Percentiles rank a stretch among this genome's conserved stretches.
phyloP scores from a whole-genome alignment of 2,329 filamentous ascomycete genomes.

The Lasiodiplodia theobromae region DNA sequence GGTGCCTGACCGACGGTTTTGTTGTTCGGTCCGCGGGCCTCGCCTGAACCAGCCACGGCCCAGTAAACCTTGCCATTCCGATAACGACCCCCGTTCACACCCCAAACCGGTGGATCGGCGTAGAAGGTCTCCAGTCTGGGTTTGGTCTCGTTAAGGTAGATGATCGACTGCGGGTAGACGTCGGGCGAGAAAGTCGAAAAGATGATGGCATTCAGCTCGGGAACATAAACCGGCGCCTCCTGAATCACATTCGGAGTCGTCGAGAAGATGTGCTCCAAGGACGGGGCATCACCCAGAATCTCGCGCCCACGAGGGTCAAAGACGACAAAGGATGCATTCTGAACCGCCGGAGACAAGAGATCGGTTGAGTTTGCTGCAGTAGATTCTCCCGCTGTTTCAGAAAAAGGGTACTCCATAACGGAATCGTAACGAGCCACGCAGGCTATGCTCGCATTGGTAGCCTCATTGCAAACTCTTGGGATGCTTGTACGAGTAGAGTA shows the following conservation, averaged over 20 bases:
- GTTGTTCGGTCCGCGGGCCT: neutral
- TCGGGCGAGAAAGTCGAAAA: slow-evolving; percentile 18
- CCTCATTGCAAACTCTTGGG: neutral
- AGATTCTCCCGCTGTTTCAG: neutral
- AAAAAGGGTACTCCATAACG: slow-evolving; percentile 1
- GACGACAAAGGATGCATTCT: slow-evolving; percentile 35
- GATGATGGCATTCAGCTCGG: slow-evolving; percentile 27
- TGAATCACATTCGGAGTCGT: slow-evolving; percentile 13
- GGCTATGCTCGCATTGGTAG: neutral
- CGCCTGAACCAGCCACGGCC: neutral
- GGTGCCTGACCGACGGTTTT: neutral
- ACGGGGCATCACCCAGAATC: slow-evolving; percentile 35
- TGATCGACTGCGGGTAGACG: slow-evolving; percentile 9
- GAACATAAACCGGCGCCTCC: slow-evolving; percentile 32
- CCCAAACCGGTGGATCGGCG: slow-evolving; percentile 1
- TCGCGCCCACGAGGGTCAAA: slow-evolving; percentile 36
- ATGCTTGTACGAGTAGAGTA: neutral
- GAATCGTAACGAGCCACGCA: slow-evolving; percentile 6
- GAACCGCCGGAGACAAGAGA: neutral
- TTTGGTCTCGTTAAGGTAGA: slow-evolving; percentile 3
- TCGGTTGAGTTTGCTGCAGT: neutral
- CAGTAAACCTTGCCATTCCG: slow-evolving; percentile 19
- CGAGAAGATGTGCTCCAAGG: slow-evolving; percentile 34
- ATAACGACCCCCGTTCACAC: slow-evolving; percentile 4
- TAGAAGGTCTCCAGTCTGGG: slow-evolving; percentile 1